Conservation (phyloP, 2,329 filamentous ascomycete genomes). For the Diaporthe citri region DNA sequence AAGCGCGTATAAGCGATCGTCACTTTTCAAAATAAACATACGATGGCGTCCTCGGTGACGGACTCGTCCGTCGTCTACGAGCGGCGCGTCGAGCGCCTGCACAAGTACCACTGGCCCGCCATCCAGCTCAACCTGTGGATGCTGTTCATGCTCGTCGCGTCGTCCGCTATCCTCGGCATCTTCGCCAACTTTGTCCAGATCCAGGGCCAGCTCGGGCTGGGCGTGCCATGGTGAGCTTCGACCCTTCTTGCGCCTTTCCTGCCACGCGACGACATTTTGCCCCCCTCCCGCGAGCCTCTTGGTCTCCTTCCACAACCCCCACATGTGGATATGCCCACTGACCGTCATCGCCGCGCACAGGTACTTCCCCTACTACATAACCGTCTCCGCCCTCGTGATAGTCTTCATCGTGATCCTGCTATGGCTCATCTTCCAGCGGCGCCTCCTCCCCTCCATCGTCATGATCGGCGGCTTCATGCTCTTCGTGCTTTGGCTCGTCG, state of each 20-base stretch:
- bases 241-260: not conserved
- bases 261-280: not conserved
- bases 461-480: slow-evolving; percentile 75
- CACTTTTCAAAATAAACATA: slow-evolving; percentile 1
- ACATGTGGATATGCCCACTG: not conserved
- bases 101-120: slow-evolving; percentile 78
- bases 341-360: slow-evolving; percentile 51
- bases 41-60: slow-evolving; percentile 55
- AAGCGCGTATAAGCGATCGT: no score
- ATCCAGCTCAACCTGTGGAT: slow-evolving; percentile 77
- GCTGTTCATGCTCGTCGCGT: slow-evolving; percentile 72
- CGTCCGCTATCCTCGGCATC: slow-evolving; percentile 71
- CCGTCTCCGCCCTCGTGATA: slow-evolving; percentile 69
- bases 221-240: slow-evolving; percentile 71
- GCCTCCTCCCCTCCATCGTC: slow-evolving; percentile 71
- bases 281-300: no score
- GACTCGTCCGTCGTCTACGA: slow-evolving; percentile 59
- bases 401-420: slow-evolving; percentile 76
- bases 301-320: not conserved
- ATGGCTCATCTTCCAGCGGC: slow-evolving; percentile 70
- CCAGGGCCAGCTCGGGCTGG: slow-evolving; percentile 66
- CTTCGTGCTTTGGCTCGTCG: slow-evolving; percentile 77
- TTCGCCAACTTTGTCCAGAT: slow-evolving; percentile 71
- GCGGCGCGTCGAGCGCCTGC: slow-evolving; percentile 59
- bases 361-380: slow-evolving; percentile 78